A percentile compares a stretch with the other conserved stretches of the same genome.
Evolutionary conservation across 2,329 filamentous ascomycete species (phyloP).

Genomic region (Penicillium sp.): DNA sequence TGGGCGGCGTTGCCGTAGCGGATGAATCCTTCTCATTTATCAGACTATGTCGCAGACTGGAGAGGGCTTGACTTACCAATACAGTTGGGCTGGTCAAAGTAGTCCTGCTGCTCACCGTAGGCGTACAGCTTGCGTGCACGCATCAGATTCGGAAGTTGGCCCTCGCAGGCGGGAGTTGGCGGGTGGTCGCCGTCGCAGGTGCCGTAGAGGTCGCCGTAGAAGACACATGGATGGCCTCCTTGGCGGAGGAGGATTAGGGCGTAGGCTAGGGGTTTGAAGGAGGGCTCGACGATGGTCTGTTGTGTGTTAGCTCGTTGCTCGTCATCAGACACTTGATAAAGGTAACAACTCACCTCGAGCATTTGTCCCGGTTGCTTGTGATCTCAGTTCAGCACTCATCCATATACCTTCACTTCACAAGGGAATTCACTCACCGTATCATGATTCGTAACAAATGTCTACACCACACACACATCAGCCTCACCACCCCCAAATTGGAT

Average conservation of each 20-base stretch:
- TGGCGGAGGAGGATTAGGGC: conserved; percentile 59
- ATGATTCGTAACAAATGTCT: conserved; percentile 19
- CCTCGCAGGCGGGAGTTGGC: too few relatives aligned
- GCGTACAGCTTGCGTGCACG: conserved; percentile 60
- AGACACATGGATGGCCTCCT: conserved; percentile 57
- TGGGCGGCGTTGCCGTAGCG: conserved; percentile 45
- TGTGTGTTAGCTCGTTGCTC: too few relatives aligned
- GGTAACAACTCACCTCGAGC: conserved; percentile 48
- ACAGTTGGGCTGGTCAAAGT: conserved; percentile 54
- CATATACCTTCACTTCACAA: too few relatives aligned
- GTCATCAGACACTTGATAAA: too few relatives aligned
- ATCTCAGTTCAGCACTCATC: too few relatives aligned
- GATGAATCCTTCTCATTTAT: conserved; percentile 43
- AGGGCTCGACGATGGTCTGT: too few relatives aligned
- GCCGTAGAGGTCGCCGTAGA: conserved; percentile 63
- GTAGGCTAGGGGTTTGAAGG: conserved; percentile 65
- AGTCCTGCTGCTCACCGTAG: conserved; percentile 57
- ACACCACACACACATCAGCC: too few relatives aligned
- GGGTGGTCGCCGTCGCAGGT: conserved; percentile 49
- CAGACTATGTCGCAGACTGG: too few relatives aligned
- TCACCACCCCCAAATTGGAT: too few relatives aligned
- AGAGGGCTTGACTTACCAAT: too few relatives aligned
- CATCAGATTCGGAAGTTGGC: too few relatives aligned
- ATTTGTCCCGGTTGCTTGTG: conserved; percentile 55
- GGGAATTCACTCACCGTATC: conserved; percentile 14